Evolutionary conservation across 2,329 filamentous ascomycete species (phyloP), one percentile per base, ranked within the genome.

Genomic region (Hymenoscyphus linearis): DNA sequence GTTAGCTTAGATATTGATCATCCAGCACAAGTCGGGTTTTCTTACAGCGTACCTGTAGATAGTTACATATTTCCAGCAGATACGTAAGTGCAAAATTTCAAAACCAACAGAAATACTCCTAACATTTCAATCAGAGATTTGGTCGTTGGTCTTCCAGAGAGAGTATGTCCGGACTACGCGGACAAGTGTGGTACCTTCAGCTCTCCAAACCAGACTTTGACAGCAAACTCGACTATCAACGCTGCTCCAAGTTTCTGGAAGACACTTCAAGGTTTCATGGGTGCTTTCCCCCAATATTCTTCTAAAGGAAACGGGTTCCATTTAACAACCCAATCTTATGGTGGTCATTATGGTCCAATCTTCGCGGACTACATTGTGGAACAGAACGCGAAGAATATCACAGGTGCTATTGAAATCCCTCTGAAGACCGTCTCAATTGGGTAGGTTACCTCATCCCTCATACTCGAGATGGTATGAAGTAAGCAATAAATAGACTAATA

Each of bases 251-350:
- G 80, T 59, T 83, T 86, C 74, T 86, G 82, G 81, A 82, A 80
- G 71, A 83, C 81, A 0, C 68, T 86, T 31, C 84, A 86, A 67
- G 83, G 82, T 1, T 86, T 87, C 71, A 83, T 85, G 79, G 83
- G 83, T 2, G 83, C 79, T 0, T 86, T 86, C 68, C 83, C 78
- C 1, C 69, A 79, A 62, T 80, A 80, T 65, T 74, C 77, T 0
- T 73, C 27, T 7, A 31, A 31, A 31, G 31, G 78, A 22, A 74
- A 78, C 50, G 79, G 78, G 0, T 80, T 85, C 67, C 78, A 80
- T 67, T 83, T 85, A 65, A 75, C 82, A 0, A 83, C 80, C 0
- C 82, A 85, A 69, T 80, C 76, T 47, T 84, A 84, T 61, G 83
- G 83, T 2, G 83, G 83, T 0, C 82, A 85, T 63, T 85, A 84